These are phyloP conservation scores for Dictyostelium discoideum DNA, from an alignment of 78 protist species.

Conservation along the genomic window DNA sequence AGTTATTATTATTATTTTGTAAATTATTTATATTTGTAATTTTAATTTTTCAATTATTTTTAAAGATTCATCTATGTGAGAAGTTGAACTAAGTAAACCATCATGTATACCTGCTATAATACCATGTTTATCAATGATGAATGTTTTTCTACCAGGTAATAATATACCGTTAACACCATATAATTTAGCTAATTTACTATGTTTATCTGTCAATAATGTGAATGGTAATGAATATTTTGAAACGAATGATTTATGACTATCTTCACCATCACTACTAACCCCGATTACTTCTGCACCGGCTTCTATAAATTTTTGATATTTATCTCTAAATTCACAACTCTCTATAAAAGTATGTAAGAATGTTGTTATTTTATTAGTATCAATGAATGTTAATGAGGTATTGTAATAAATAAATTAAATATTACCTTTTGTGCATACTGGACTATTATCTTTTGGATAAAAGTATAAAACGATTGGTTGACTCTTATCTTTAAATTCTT, in stretches of 20 bases:
- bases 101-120: not conserved
- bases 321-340: constrained; percentile 65
- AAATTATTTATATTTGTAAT: not conserved
- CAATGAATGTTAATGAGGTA: too few species aligned
- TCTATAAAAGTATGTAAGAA: too few species aligned
- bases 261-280: constrained; percentile 35
- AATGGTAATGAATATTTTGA: constrained; percentile 48
- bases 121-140: constrained; percentile 59
- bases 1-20: too few species aligned
- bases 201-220: constrained; percentile 22
- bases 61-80: constrained; percentile 42
- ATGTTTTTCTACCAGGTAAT: constrained; percentile 45
- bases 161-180: constrained; percentile 11
- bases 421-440: too few species aligned
- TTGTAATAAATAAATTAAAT: too few species aligned
- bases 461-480: too few species aligned
- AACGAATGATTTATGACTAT: constrained; percentile 44
- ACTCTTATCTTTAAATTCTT: too few species aligned
- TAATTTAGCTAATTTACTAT: not conserved
- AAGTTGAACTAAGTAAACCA: not conserved
- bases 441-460: too few species aligned
- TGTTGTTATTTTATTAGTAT: too few species aligned
- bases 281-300: constrained; percentile 67
- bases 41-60: constrained; percentile 42
- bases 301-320: constrained; percentile 32